phyloP scores from a whole-genome alignment of 2,329 filamentous ascomycete species.

The Xylaria hypoxylon region DNA sequence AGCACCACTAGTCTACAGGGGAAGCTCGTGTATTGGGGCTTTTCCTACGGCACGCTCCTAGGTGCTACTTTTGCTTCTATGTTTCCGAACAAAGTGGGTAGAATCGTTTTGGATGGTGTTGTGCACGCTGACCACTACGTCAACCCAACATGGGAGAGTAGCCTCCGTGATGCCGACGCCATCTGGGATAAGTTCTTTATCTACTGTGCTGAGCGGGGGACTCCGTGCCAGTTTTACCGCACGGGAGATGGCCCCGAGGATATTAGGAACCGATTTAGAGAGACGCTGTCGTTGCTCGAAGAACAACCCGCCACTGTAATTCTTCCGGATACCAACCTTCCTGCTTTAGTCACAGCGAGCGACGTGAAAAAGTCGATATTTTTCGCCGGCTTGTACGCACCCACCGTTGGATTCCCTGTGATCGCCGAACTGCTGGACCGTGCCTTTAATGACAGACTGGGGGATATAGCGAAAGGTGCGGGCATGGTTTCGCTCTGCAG shows the following conservation, averaged over 20 bases:
- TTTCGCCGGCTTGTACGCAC: slow-evolving; percentile 50
- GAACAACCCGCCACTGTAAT: slow-evolving; percentile 52
- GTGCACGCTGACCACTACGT: slow-evolving; percentile 58
- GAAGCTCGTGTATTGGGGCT: slow-evolving; percentile 55
- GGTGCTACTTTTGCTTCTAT: slow-evolving; percentile 57
- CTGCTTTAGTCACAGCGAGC: slow-evolving; percentile 53
- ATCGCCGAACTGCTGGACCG: slow-evolving; percentile 52
- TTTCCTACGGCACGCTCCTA: slow-evolving; percentile 56
- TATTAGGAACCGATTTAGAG: slow-evolving; percentile 48
- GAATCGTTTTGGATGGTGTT: slow-evolving; percentile 56
- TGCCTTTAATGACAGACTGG: slow-evolving; percentile 45
- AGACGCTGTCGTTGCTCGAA: slow-evolving; percentile 51
- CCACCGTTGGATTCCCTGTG: slow-evolving; percentile 48
- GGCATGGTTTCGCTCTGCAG: slow-evolving; percentile 41
- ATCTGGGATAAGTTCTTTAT: slow-evolving; percentile 59
- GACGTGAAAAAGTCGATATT: slow-evolving; percentile 55
- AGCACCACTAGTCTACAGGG: slow-evolving; percentile 42
- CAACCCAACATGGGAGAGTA: slow-evolving; percentile 54
- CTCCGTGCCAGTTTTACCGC: slow-evolving; percentile 55
- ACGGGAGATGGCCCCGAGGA: slow-evolving; percentile 51
- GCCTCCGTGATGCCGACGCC: slow-evolving; percentile 59
- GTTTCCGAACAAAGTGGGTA: slow-evolving; percentile 57
- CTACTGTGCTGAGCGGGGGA: slow-evolving; percentile 59
- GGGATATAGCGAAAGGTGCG: slow-evolving; percentile 21
- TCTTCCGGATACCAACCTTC: slow-evolving; percentile 47